These are phyloP conservation scores for Hippophae gyantsensis DNA, from an alignment of 306 rosid species.

Conservation along the genomic window DNA sequence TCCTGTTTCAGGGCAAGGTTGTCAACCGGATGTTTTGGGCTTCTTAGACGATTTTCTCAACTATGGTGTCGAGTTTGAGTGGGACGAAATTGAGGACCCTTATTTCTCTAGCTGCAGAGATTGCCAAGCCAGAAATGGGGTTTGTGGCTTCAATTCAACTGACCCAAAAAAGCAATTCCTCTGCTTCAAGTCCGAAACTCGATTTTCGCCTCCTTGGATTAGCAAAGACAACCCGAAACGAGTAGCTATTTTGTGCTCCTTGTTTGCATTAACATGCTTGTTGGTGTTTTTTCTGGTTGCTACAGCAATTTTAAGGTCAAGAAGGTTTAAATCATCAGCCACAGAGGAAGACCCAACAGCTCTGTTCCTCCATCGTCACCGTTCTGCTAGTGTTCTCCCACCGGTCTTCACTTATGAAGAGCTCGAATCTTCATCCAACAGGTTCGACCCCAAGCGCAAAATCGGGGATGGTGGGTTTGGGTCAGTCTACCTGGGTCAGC, in stretches of 20 bases:
- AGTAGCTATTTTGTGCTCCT: slow-evolving; percentile 23
- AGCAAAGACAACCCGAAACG: slow-evolving; percentile 23
- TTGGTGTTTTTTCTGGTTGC: slow-evolving; percentile 25
- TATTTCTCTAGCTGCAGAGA: slow-evolving; percentile 49
- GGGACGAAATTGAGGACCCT: slow-evolving; percentile 60
- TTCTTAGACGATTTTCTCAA: slow-evolving; percentile 37
- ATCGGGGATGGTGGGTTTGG: slow-evolving; percentile 97
- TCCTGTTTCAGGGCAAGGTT: slow-evolving; percentile 32
- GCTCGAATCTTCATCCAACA: slow-evolving; percentile 52
- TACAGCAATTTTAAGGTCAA: slow-evolving; percentile 28
- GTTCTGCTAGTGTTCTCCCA: slow-evolving; percentile 58
- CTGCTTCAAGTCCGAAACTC: slow-evolving; percentile 33
- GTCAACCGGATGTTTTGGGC: slow-evolving; percentile 52
- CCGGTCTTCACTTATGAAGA: slow-evolving; percentile 84
- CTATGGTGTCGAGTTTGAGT: slow-evolving; percentile 49
- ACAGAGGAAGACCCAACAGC: slow-evolving; percentile 61
- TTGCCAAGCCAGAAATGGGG: slow-evolving; percentile 36
- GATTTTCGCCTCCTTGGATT: slow-evolving; percentile 43
- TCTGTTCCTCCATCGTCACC: slow-evolving; percentile 64
- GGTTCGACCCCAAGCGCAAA: slow-evolving; percentile 70
- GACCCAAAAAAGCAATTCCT: slow-evolving; percentile 43
- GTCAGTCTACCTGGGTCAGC: slow-evolving; percentile 68
- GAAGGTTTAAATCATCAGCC: slow-evolving; percentile 22
- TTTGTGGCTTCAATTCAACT: slow-evolving; percentile 69
- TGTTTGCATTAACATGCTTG: slow-evolving; percentile 33